Conservation (phyloP, 148 eudicot species). For the Rheum nobile region DNA sequence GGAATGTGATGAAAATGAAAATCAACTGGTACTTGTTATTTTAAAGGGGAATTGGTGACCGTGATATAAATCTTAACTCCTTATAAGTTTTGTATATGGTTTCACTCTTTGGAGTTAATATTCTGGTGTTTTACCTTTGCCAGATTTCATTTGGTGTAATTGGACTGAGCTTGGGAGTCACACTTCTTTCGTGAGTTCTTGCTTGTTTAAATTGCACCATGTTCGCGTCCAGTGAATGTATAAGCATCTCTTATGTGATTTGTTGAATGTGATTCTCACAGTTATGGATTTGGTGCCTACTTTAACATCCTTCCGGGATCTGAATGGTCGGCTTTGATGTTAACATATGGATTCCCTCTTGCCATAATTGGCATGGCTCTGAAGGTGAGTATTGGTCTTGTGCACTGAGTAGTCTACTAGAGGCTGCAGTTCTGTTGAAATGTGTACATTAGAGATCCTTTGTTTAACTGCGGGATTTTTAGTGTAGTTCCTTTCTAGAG, state of each 20-base stretch:
- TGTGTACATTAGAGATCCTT: not conserved
- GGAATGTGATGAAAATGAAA: not conserved
- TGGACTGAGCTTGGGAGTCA: conserved; percentile 65
- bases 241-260: not conserved
- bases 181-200: conserved; percentile 74
- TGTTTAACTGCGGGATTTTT: not conserved
- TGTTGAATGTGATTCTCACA: conserved; percentile 18
- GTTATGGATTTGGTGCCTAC: conserved; percentile 98
- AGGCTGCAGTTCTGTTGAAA: not conserved
- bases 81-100: not conserved
- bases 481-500: not conserved
- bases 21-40: not conserved
- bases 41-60: not conserved
- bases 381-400: conserved; percentile 34
- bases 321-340: conserved; percentile 98
- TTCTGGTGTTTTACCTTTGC: conserved; percentile 10
- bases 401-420: not conserved
- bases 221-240: not conserved
- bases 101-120: not conserved
- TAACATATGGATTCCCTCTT: conserved; percentile 95
- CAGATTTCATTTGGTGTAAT: conserved; percentile 89
- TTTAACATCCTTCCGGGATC: conserved; percentile 93
- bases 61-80: no score
- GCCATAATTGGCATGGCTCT: conserved; percentile 98
- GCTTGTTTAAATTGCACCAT: not conserved